These are phyloP conservation scores for Pyrenophora seminiperda DNA, from an alignment of 2,329 filamentous ascomycete species.

Conservation along the genomic window DNA sequence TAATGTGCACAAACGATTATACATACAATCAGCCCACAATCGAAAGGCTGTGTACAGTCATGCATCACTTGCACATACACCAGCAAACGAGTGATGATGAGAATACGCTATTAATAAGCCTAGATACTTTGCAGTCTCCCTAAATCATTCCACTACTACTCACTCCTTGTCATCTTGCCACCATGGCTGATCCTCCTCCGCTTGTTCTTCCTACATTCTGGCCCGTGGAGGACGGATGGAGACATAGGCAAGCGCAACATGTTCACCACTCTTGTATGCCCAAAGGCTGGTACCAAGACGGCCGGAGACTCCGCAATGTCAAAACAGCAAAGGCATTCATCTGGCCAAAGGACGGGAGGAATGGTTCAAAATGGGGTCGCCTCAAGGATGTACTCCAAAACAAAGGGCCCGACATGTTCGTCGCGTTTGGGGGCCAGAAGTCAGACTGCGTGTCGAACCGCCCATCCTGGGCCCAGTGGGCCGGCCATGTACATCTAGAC, in stretches of 20 bases:
- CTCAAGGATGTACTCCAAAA: conserved; percentile 51
- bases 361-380: conserved; percentile 44
- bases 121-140: not conserved
- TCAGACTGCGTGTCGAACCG: conserved; percentile 47
- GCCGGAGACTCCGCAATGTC: conserved; percentile 23
- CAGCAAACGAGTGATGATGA: conserved; percentile 8
- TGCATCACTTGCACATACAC: not conserved
- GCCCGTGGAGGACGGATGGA: conserved; percentile 13
- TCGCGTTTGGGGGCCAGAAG: conserved; percentile 48
- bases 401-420: conserved; percentile 54
- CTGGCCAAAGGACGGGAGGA: conserved; percentile 53
- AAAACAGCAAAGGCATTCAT: conserved; percentile 50
- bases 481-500: conserved; percentile 39
- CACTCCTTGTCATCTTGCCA: not conserved
- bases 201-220: conserved; percentile 3
- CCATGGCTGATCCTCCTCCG: conserved; percentile 1
- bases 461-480: conserved; percentile 47
- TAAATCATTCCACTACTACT: not conserved
- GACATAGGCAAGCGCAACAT: conserved; percentile 30
- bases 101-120: not conserved
- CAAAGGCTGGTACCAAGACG: conserved; percentile 36
- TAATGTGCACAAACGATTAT: conserved; percentile 12
- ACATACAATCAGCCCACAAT: not conserved
- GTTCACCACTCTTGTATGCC: conserved; percentile 5
- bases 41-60: not conserved